These are phyloP conservation scores for Colletotrichum sp. DNA, from an alignment of 2,329 filamentous ascomycete species.

Conservation along the genomic window DNA sequence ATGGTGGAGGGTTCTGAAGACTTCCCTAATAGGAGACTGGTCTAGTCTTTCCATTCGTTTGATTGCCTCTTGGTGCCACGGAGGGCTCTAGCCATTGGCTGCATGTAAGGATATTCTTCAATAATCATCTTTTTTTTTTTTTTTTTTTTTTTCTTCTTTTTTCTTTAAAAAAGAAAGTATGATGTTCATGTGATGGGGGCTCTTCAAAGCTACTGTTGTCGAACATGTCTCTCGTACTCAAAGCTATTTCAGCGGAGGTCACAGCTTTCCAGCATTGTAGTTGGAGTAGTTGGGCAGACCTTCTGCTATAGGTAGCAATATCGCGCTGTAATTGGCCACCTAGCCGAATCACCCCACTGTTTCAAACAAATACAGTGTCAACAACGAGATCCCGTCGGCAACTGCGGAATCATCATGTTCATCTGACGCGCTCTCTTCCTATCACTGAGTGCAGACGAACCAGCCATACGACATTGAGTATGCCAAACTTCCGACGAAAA, in stretches of 20 bases:
- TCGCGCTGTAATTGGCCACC: neutral
- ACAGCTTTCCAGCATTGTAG: neutral
- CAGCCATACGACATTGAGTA: neutral
- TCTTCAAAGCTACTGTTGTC: neutral
- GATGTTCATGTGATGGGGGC: accelerated
- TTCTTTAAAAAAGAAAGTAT: too few relatives aligned
- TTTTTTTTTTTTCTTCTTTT: neutral
- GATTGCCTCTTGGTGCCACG: neutral
- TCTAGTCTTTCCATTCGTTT: neutral
- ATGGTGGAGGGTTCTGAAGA: neutral
- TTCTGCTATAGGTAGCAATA: neutral
- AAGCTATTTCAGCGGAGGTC: neutral
- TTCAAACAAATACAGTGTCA: neutral
- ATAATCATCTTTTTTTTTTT: neutral
- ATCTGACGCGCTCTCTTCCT: neutral
- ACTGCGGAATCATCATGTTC: neutral
- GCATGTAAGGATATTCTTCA: neutral
- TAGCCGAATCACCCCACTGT: neutral
- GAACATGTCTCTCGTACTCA: neutral
- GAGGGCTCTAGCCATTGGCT: neutral
- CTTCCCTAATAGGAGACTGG: neutral
- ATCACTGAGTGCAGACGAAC: neutral
- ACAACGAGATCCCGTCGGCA: neutral
- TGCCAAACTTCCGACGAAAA: neutral
- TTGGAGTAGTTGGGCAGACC: neutral